Conservation (phyloP, 768 basidiomycete species). For the Hygrophorus pudorinus region DNA sequence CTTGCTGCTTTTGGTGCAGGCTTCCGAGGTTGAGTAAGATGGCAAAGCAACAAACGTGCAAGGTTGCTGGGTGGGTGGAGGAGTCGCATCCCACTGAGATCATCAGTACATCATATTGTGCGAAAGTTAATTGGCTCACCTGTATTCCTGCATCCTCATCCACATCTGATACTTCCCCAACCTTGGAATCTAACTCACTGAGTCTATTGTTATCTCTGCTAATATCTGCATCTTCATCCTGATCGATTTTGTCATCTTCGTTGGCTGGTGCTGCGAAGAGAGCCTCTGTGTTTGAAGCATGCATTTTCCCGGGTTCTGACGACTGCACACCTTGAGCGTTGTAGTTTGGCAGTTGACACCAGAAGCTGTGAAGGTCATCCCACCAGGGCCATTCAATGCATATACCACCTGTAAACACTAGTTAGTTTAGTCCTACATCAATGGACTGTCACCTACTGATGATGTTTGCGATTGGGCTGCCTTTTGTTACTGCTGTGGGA, state of each 20-base stretch:
- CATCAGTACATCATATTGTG: background rate
- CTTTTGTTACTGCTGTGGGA: slow-evolving; percentile 5
- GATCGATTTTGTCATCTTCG: background rate
- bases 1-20: background rate
- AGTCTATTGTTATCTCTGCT: background rate
- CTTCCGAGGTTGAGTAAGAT: background rate
- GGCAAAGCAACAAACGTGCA: background rate
- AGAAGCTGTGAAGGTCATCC: slow-evolving; percentile 19
- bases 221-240: background rate
- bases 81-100: background rate
- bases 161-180: background rate
- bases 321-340: slow-evolving; percentile 16
- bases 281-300: slow-evolving; percentile 9
- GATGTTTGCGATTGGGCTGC: slow-evolving; percentile 9
- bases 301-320: slow-evolving; percentile 12
- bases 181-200: background rate
- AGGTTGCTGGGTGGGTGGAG: background rate
- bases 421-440: background rate
- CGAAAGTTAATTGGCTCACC: background rate
- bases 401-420: slow-evolving; percentile 6
- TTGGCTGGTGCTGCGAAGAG: slow-evolving; percentile 3
- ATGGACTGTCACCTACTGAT: slow-evolving; percentile 8
- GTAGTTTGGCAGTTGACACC: slow-evolving; percentile 21
- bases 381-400: slow-evolving; percentile 17
- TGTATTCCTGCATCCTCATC: background rate